phyloP scores from a whole-genome alignment of 495 filamentous ascomycete genomes.

The Annulohypoxylon maeteangense region DNA sequence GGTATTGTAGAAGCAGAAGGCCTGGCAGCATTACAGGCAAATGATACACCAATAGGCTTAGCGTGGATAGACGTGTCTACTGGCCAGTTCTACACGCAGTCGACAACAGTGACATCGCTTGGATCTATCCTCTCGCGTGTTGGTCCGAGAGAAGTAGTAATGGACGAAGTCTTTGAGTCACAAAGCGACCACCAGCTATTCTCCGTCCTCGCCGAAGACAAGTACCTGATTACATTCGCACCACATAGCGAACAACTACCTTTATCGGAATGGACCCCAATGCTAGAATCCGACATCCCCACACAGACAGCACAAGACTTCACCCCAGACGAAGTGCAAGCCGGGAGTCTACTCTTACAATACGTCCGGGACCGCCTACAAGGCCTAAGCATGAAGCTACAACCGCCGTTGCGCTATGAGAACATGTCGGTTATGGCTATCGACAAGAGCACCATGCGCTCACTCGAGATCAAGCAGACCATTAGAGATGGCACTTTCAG shows the following conservation, averaged over 20 bases:
- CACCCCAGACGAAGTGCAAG: constrained; percentile 65
- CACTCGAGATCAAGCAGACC: constrained; percentile 88
- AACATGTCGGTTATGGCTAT: constrained; percentile 84
- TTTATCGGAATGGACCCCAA: constrained; percentile 74
- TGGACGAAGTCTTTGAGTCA: constrained; percentile 70
- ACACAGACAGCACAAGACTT: constrained; percentile 54
- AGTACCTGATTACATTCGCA: constrained; percentile 67
- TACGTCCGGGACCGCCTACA: constrained; percentile 85
- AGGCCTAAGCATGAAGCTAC: constrained; percentile 82
- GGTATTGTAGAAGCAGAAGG: constrained; percentile 18
- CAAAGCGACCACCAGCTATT: constrained; percentile 55
- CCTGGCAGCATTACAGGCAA: constrained; percentile 22
- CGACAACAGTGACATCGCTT: constrained; percentile 76
- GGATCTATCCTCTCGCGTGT: constrained; percentile 83
- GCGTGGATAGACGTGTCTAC: constrained; percentile 97
- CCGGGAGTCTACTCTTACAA: constrained; percentile 78
- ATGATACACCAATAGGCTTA: constrained; percentile 70
- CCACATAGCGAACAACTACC: constrained; percentile 58
- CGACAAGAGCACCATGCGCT: constrained; percentile 88
- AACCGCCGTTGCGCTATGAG: constrained; percentile 79
- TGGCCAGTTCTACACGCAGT: constrained; percentile 89
- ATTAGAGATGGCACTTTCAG: constrained; percentile 76
- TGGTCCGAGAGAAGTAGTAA: constrained; percentile 83
- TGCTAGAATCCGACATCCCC: constrained; percentile 76
- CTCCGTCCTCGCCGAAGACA: constrained; percentile 64